These are phyloP conservation scores for Suhomyces emberorum DNA, from an alignment of 805 yeast species.

Conservation along the genomic window DNA sequence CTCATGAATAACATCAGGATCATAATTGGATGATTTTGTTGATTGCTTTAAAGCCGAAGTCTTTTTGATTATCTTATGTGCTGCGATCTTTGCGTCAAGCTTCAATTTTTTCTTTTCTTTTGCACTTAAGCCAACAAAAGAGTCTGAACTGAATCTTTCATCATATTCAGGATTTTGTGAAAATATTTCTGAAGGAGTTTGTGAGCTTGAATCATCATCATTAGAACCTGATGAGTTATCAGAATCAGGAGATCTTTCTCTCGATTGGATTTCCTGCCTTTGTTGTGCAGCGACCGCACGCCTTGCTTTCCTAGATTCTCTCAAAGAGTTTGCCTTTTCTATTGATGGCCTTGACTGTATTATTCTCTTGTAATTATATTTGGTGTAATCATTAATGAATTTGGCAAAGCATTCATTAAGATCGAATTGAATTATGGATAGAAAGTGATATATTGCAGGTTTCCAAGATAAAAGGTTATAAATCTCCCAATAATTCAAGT, in stretches of 20 bases:
- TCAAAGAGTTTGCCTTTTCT: slow-evolving; percentile 7
- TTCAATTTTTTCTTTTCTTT: slow-evolving; percentile 17
- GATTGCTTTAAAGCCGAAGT: slow-evolving; percentile 19
- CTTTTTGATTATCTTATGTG: slow-evolving; percentile 30
- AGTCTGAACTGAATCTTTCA: slow-evolving; percentile 20
- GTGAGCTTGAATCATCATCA: slow-evolving; percentile 7
- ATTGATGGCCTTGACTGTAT: slow-evolving; percentile 15
- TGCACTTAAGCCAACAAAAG: slow-evolving; percentile 13
- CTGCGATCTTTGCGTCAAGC: slow-evolving; percentile 22
- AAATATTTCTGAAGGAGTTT: slow-evolving; percentile 8
- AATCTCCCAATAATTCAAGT: slow-evolving; percentile 43
- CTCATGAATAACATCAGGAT: slow-evolving; percentile 46
- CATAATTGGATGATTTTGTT: slow-evolving; percentile 40
- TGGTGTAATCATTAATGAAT: slow-evolving; percentile 32
- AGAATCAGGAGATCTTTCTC: slow-evolving; percentile 1
- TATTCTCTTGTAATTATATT: slow-evolving; percentile 21
- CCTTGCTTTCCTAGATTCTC: slow-evolving; percentile 10
- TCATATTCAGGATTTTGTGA: slow-evolving; percentile 15
- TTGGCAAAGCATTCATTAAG: slow-evolving; percentile 37
- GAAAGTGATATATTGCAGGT: slow-evolving; percentile 40
- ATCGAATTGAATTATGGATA: slow-evolving; percentile 37
- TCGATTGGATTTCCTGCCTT: slow-evolving; percentile 1
- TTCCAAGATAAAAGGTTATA: slow-evolving; percentile 40
- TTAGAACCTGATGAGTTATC: slow-evolving; percentile 3
- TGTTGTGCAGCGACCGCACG: slow-evolving; percentile 5